Conservation (phyloP, 176 grass and related monocot species). For the sorghum (Sorghum bicolor) region Sorghum_bicolor_NCBIv3 NC_012871.2:45289001-45289500, state of each 20-base stretch:
- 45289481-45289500: conserved; percentile 33
- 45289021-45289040: neutral
- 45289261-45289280: conserved; percentile 75
- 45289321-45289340: neutral
- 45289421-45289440: conserved; percentile 38
- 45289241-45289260: conserved; percentile 56
- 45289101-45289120: conserved; percentile 41
- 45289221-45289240: conserved; percentile 46
- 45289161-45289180: neutral
- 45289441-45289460: conserved; percentile 51
- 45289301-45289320: conserved; percentile 41
- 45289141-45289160: conserved; percentile 2
- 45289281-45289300: conserved; percentile 52
- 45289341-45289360: neutral
- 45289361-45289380: neutral
- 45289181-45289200: neutral
- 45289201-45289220: neutral
- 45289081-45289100: conserved; percentile 35
- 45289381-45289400: neutral
- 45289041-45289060: neutral
- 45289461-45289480: conserved; percentile 73
- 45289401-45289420: conserved; percentile 40
- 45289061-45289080: conserved; percentile 14
- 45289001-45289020: neutral
- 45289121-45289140: conserved; percentile 59